phyloP scores from a whole-genome alignment of 345 rosid genomes.

The Syzygium oleosum region DNA sequence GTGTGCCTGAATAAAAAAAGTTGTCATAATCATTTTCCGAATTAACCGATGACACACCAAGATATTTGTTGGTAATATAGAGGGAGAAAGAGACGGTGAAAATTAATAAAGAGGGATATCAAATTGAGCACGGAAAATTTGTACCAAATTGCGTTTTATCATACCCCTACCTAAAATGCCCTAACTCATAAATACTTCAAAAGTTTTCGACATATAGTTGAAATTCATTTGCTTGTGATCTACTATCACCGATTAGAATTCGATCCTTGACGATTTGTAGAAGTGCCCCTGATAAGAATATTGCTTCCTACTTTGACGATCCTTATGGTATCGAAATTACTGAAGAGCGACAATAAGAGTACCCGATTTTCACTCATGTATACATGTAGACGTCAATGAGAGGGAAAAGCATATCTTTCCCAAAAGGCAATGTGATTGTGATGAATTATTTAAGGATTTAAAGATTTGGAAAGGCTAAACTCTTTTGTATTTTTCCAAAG shows the following conservation, averaged over 20 bases:
- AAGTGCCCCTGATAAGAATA: background rate
- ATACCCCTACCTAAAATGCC: background rate
- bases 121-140: background rate
- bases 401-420: background rate
- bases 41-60: accelerated
- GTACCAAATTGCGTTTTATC: background rate
- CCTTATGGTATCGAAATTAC: background rate
- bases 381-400: background rate
- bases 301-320: background rate
- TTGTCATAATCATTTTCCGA: background rate
- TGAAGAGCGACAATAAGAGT: background rate
- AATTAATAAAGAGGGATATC: background rate
- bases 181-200: background rate
- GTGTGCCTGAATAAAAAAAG: background rate
- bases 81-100: background rate
- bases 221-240: background rate
- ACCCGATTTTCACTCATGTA: background rate
- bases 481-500: no score
- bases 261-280: background rate
- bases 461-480: background rate
- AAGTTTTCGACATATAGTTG: no score
- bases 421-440: background rate
- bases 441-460: background rate
- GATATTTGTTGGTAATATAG: background rate
- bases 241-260: background rate